Conservation (phyloP, 306 rosid species). For the Ammopiptanthus mongolicus region DNA sequence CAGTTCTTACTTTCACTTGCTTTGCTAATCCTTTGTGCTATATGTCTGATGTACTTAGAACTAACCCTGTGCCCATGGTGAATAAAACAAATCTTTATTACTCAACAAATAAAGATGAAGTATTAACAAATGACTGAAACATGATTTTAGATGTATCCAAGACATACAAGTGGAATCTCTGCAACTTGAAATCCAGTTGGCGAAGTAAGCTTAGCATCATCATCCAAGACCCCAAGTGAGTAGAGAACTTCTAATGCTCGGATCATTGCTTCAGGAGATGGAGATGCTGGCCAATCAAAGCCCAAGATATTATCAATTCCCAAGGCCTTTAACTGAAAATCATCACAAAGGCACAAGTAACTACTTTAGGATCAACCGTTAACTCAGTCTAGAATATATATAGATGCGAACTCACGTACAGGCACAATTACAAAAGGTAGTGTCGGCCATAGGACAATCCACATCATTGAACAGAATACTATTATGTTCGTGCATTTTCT, state of each 20-base stretch:
- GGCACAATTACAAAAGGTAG: background rate
- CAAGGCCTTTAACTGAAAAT: slow-evolving; percentile 75
- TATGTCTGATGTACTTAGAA: slow-evolving; percentile 1
- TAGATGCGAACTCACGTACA: background rate
- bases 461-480: background rate
- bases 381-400: background rate
- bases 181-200: slow-evolving; percentile 95
- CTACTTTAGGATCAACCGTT: slow-evolving; percentile 16
- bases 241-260: slow-evolving; percentile 89
- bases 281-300: slow-evolving; percentile 98
- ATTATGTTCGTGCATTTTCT: background rate
- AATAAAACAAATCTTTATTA: background rate
- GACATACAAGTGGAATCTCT: slow-evolving; percentile 89
- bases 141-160: slow-evolving; percentile 4
- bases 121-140: slow-evolving; percentile 17
- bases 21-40: background rate
- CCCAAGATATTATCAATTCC: slow-evolving; percentile 95
- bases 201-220: slow-evolving; percentile 92
- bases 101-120: slow-evolving; percentile 4
- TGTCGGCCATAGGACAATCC: background rate
- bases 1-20: background rate
- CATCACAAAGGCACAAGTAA: slow-evolving; percentile 19
- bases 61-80: background rate
- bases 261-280: slow-evolving; percentile 93
- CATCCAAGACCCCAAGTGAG: slow-evolving; percentile 84